Evolutionary conservation across 176 grass and related monocot genomes (phyloP).

Genomic region (Avena atlantica): DNA sequence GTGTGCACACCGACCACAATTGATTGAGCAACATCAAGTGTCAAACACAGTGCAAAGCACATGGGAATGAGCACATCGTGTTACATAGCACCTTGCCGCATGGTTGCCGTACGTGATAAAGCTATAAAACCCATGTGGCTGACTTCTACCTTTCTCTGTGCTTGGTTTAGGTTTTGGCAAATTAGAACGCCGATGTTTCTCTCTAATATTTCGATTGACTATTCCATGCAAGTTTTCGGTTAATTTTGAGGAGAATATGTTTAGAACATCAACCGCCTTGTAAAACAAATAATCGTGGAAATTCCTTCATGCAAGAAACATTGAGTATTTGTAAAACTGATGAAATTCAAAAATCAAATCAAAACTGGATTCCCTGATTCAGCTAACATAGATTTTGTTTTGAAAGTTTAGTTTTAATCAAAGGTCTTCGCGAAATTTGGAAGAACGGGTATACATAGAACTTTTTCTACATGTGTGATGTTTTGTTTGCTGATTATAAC

Average conservation of each 20-base stretch:
- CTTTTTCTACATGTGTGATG: neutral
- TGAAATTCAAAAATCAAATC: neutral
- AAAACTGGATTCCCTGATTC: neutral
- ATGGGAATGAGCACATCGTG: conserved; percentile 56
- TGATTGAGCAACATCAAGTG: neutral
- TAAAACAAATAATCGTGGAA: too few relatives aligned
- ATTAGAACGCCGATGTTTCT: too few relatives aligned
- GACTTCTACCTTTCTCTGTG: neutral
- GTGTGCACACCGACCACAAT: neutral
- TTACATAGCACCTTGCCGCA: neutral
- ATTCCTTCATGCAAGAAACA: neutral
- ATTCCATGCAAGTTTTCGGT: neutral
- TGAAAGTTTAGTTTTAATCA: neutral
- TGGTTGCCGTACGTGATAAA: neutral
- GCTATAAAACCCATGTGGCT: neutral
- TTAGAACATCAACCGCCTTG: neutral
- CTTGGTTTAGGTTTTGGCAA: too few relatives aligned
- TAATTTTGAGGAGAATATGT: neutral
- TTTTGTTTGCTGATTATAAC: neutral
- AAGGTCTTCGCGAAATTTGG: neutral
- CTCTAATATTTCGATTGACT: too few relatives aligned
- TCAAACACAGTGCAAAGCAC: neutral
- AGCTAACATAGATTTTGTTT: neutral
- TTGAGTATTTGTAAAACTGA: neutral
- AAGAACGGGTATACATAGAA: neutral